Evolutionary conservation across 345 rosid genomes (phyloP).

Genomic region (Microthlaspi erraticum): DNA sequence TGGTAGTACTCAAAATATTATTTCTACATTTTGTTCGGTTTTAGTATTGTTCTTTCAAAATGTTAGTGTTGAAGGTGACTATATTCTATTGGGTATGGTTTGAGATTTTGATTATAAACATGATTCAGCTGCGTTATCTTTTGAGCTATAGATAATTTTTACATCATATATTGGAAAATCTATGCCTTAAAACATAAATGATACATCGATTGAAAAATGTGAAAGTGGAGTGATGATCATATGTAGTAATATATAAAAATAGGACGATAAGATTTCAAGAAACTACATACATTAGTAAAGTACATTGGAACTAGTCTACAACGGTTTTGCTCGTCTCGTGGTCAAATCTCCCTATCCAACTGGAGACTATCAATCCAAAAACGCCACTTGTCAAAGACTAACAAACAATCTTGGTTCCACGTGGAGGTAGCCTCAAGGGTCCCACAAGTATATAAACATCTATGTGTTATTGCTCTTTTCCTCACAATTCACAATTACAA

Average conservation of each 20-base stretch:
- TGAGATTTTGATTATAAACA: background rate
- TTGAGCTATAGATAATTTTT: background rate
- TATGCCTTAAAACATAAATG: background rate
- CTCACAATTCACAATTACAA: slow-evolving; percentile 32
- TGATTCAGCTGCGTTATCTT: background rate
- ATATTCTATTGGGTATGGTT: background rate
- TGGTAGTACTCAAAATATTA: background rate
- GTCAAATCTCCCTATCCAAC: slow-evolving; percentile 38
- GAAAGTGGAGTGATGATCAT: no score
- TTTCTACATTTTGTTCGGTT: background rate
- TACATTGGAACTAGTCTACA: slow-evolving; percentile 33
- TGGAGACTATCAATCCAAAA: slow-evolving; percentile 13
- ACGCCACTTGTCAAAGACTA: slow-evolving; percentile 8
- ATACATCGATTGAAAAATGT: background rate
- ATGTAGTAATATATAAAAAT: background rate
- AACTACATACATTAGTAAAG: background rate
- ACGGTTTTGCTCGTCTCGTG: slow-evolving; percentile 30
- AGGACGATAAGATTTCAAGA: background rate
- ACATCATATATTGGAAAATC: background rate
- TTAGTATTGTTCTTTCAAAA: background rate
- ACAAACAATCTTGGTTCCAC: background rate
- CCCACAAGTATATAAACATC: slow-evolving; percentile 36
- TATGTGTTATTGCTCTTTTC: background rate
- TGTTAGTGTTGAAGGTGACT: background rate
- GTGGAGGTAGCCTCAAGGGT: slow-evolving; percentile 24